Evolutionary conservation across 306 rosid genomes (phyloP), one percentile per base, ranked within the genome.

Genomic region (Quillaja saponaria): DNA sequence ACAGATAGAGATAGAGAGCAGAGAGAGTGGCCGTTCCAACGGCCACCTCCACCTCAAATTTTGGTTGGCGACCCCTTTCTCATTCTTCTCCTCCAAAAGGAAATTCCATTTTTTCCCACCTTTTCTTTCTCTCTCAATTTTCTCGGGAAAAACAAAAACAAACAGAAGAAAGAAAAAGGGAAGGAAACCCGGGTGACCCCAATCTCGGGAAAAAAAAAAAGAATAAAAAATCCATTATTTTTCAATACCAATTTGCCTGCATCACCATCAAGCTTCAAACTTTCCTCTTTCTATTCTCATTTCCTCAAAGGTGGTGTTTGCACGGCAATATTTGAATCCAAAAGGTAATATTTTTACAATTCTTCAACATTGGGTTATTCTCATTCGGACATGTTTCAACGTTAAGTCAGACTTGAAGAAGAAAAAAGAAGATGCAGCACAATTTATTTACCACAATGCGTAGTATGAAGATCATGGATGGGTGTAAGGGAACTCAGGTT

Each of bases 381-480:
- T 8, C 2, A 12, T 39, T 39, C 44, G 2, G 44, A 39, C 10
- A 8, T 2, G 10, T 39, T 39, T 39, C 44, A 39, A 39, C 5
- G 17, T 55, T 31, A 38, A 49, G 34, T 33, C 55, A 14, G 15
- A 49, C 40, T 35, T 21, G 4, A 3, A 45, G 49, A 41, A 14
- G 18, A 21, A 50, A 16, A 37, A 6, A 21, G 78, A 86, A 71
- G 76, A 90, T 90, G 91, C 96, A 90, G 75, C 76, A 86, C 31
- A 90, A 82, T 61, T 66, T 86, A 65, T 78, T 86, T 47, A 17
- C 80, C 5, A 76, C 89, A 76, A 86, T 86, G 86, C 95, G 96
- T 14, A 86, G 95, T 63, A 46, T 90, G 73, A 86, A 86, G 76
- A 78, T 90, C 74, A 80, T 90, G 71, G 96, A 90, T 10, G 95